phyloP scores from a whole-genome alignment of 2,329 filamentous ascomycete species.

The Epichloe aotearoae region DNA sequence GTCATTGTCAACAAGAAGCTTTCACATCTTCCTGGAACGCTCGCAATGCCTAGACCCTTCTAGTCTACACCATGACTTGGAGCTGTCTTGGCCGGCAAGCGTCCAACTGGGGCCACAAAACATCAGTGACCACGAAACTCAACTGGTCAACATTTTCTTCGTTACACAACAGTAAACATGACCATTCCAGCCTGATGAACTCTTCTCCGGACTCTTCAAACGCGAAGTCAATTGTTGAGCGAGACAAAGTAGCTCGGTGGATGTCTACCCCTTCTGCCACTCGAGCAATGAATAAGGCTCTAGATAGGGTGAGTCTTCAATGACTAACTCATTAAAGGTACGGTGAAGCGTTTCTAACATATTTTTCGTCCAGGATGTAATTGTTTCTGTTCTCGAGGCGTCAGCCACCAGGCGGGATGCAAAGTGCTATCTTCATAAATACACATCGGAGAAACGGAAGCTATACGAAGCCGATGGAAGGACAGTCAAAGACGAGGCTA shows the following conservation, averaged over 20 bases:
- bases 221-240: not conserved
- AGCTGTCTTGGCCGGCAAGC: constrained; percentile 26
- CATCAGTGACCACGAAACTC: constrained; percentile 2
- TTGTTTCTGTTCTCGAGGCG: constrained; percentile 74
- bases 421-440: constrained; percentile 80
- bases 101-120: constrained; percentile 13
- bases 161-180: not conserved
- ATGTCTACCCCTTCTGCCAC: constrained; percentile 18
- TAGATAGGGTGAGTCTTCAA: constrained; percentile 17
- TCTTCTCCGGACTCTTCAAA: not conserved
- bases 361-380: constrained; percentile 53
- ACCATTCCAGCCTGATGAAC: not conserved
- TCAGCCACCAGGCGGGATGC: constrained; percentile 89
- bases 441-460: constrained; percentile 32
- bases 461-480: not conserved
- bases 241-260: constrained; percentile 8
- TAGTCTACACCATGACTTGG: constrained; percentile 25
- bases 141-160: not conserved
- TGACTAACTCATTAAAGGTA: not conserved
- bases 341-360: not conserved
- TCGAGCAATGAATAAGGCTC: constrained; percentile 18
- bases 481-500: not conserved
- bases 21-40: not conserved
- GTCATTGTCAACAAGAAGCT: not conserved
- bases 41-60: constrained; percentile 5